Evolutionary conservation across 768 basidiomycete species (phyloP).

Genomic region (Suillus placidus): DNA sequence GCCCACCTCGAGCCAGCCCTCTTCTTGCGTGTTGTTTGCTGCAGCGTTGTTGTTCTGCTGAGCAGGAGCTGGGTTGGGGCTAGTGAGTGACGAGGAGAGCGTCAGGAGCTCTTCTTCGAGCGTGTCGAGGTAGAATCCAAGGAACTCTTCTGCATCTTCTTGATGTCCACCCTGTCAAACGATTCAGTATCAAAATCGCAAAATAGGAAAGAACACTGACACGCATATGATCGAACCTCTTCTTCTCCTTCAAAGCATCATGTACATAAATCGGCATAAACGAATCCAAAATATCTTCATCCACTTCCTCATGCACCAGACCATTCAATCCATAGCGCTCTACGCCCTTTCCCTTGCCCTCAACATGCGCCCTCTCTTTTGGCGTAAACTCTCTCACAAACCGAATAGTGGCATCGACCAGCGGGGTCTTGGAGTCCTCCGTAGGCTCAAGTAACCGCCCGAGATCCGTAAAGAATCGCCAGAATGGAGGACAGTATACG

Average conservation of each 20-base stretch:
- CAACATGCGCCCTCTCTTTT: conserved; percentile 23
- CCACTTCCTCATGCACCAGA: conserved; percentile 38
- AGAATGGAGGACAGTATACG: conserved; percentile 88
- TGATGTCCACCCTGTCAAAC: conserved; percentile 80
- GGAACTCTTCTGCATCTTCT: conserved; percentile 97
- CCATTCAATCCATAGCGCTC: conserved; percentile 31
- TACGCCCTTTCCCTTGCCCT: conserved; percentile 42
- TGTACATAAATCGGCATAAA: conserved; percentile 89
- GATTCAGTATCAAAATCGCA: conserved; percentile 9
- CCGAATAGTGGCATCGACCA: conserved; percentile 67
- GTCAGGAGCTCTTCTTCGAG: conserved; percentile 88
- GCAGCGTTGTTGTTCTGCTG: conserved; percentile 17
- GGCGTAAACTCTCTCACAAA: conserved; percentile 79
- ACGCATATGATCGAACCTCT: conserved; percentile 91
- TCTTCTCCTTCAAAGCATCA: conserved; percentile 91
- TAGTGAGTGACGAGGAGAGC: conserved; percentile 54
- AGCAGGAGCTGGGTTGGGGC: conserved; percentile 39
- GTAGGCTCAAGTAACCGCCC: conserved; percentile 50
- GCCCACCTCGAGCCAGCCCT: conserved; percentile 93
- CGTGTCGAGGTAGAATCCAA: conserved; percentile 96
- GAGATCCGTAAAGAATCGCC: conserved; percentile 72
- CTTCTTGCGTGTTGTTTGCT: conserved; percentile 37
- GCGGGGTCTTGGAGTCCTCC: conserved; percentile 44
- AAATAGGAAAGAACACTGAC: conserved; percentile 45
- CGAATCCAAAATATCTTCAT: conserved; percentile 57